Conservation (phyloP, 2,329 filamentous ascomycete genomes). For the Cladosporium phlei region DNA sequence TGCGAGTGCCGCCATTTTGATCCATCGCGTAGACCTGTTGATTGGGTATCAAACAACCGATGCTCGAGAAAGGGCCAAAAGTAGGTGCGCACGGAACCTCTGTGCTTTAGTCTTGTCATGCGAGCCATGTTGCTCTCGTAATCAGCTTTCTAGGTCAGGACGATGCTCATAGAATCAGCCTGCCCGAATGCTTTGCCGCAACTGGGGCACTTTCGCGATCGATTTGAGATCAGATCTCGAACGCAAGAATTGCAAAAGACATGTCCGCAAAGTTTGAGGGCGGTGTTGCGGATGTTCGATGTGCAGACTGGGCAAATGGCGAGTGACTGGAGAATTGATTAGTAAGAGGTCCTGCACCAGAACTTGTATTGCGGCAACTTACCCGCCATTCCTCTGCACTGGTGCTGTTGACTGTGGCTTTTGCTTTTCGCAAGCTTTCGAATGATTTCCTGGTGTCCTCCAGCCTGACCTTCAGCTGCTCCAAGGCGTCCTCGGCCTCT, state of each 20-base stretch:
- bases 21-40: too few relatives aligned
- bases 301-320: constrained; percentile 90
- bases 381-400: constrained; percentile 75
- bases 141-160: constrained; percentile 24
- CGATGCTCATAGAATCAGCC: constrained; percentile 72
- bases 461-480: constrained; percentile 71
- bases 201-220: constrained; percentile 90
- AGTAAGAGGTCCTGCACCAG: background rate
- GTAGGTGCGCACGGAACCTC: too few relatives aligned
- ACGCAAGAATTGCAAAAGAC: constrained; percentile 90
- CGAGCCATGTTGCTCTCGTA: too few relatives aligned
- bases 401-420: constrained; percentile 57
- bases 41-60: too few relatives aligned
- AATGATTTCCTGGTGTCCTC: constrained; percentile 76
- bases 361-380: too few relatives aligned
- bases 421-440: constrained; percentile 82
- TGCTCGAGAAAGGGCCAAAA: too few relatives aligned
- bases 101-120: too few relatives aligned
- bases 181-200: constrained; percentile 89
- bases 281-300: constrained; percentile 88
- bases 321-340: constrained; percentile 51
- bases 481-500: constrained; percentile 65
- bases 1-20: too few relatives aligned
- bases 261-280: constrained; percentile 89
- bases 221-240: constrained; percentile 80